phyloP scores from a whole-genome alignment of 306 rosid genomes.

The Ormosia semicastrata region DNA sequence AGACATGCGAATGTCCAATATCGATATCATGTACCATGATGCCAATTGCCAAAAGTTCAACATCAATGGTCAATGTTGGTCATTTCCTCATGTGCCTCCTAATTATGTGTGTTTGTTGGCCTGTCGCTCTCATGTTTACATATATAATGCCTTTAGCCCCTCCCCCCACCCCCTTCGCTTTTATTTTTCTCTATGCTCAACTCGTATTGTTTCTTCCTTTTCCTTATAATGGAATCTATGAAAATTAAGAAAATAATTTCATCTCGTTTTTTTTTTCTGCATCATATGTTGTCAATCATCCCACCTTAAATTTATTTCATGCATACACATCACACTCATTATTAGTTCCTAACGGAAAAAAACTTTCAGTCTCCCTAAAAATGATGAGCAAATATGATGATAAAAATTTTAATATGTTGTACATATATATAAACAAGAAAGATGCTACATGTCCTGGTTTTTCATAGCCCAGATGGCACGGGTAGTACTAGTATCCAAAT shows the following conservation, averaged over 20 bases:
- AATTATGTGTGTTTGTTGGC: constrained; percentile 54
- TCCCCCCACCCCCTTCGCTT: no score
- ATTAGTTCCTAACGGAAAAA: background rate
- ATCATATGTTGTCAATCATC: background rate
- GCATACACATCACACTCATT: background rate
- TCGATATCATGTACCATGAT: constrained; percentile 29
- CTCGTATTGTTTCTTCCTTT: background rate
- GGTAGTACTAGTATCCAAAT: no score
- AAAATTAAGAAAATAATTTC: background rate
- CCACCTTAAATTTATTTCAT: background rate
- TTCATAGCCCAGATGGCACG: no score
- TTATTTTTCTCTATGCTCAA: background rate
- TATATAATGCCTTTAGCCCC: background rate
- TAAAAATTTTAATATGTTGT: background rate
- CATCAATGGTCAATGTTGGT: constrained; percentile 19
- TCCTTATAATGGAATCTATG: background rate
- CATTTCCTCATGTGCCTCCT: constrained; percentile 53
- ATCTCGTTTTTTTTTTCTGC: background rate
- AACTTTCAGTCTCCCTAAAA: background rate
- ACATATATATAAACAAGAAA: no score
- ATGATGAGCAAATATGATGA: background rate
- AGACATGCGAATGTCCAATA: constrained; percentile 4
- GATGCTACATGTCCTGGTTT: no score
- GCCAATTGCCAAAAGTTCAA: constrained; percentile 12
- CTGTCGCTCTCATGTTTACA: constrained; percentile 48